Base-by-base conservation (phyloP, 1,284 basidiomycete genomes). In the Flammula alnicola region DNA sequence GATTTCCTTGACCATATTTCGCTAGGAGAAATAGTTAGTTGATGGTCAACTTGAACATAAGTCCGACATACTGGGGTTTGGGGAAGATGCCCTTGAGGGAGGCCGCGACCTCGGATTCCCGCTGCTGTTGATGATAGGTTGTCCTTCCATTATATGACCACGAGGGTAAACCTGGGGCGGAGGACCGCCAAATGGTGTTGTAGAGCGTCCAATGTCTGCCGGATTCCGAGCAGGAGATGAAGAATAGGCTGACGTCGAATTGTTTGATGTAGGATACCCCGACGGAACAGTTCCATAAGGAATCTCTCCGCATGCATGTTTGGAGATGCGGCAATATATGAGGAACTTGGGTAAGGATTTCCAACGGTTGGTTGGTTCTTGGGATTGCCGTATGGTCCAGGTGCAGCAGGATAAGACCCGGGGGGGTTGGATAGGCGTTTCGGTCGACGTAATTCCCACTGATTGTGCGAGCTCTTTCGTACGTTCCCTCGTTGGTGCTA, bases 121-220 rank as follows among this genome's bases (percentile, higher is more conserved):
- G 44, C 51, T 23, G 33, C 39, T 44, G 30, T 41, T 44, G 32
- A 38, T 37, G 44, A 73, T 65, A 14, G 74, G 71, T 39, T 75
- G 76, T 2, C 81, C 81, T 51, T 82, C 81, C 52, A 80, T 54
- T 30, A 78, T 66, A 63, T 83, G 80, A 1, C 79, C 78, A n/a
- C 69, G 62, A 41, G 81, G 77, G 61, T 83, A 82, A n/a, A 75
- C 63, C 19, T 61, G 62, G 5, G 62, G 52, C 19, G 63, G 63
- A 32, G 59, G 58, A 29, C 59, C 55, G 14, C 66, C 66, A 47
- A 64, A 66, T 2, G 69, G 71, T 17, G 68, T 73, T 52, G 70
- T 73, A 58, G 63, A 72, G 48, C 68, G 75, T 56, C 17, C 44
- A 38, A 51, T 37, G 29, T 46, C 46, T 14, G 52, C 63, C 54